Percentiles rank a stretch among this genome's conserved stretches.
phyloP scores from a whole-genome alignment of 176 grass and related monocot species.

The Zoysia pacifica region DNA sequence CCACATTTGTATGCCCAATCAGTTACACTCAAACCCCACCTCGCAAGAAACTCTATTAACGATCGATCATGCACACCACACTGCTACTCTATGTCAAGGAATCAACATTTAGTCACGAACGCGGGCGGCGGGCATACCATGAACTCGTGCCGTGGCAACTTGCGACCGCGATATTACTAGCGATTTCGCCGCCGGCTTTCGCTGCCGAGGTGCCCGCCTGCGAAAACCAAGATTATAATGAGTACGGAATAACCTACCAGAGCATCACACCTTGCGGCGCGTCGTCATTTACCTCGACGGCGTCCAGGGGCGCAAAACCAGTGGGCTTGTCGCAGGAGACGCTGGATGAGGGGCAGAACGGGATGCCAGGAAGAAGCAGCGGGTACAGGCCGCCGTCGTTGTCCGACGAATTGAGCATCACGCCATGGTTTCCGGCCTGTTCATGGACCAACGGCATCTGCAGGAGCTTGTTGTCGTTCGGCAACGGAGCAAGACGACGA shows the following conservation, averaged over 20 bases:
- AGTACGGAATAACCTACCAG: background rate
- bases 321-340: conserved; percentile 31
- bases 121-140: conserved; percentile 25
- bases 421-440: conserved; percentile 36
- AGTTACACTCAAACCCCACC: background rate
- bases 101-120: background rate
- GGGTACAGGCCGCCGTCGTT: conserved; percentile 39
- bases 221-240: background rate
- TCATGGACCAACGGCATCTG: conserved; percentile 54
- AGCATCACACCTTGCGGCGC: background rate
- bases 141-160: conserved; percentile 33
- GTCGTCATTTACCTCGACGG: conserved; percentile 32
- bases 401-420: conserved; percentile 37
- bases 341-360: conserved; percentile 30
- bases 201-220: conserved; percentile 32
- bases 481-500: conserved; percentile 32
- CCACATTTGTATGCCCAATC: background rate
- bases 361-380: conserved; percentile 49
- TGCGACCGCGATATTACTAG: background rate
- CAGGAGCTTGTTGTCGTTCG: conserved; percentile 41
- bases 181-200: conserved; percentile 23
- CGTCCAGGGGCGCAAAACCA: conserved; percentile 13
- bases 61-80: background rate
- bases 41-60: conserved; percentile 30
- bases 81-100: background rate